Evolutionary conservation across 2,329 filamentous ascomycete species (phyloP).

Genomic region (Xylariales sp.): DNA sequence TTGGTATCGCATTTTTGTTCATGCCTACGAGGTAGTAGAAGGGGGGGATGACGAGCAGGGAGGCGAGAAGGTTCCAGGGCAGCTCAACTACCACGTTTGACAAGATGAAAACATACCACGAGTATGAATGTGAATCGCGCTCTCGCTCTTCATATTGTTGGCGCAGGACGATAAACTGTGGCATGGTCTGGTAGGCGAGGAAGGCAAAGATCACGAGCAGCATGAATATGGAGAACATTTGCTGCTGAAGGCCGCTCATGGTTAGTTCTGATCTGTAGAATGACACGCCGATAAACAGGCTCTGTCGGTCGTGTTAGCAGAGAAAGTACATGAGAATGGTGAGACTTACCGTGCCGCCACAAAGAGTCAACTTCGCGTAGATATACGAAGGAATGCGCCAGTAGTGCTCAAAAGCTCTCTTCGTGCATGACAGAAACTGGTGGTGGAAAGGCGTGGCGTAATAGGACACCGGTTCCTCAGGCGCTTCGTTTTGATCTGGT

Average conservation of each 20-base stretch:
- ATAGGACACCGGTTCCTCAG: background rate
- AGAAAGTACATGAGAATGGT: background rate
- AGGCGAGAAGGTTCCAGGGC: conserved; percentile 76
- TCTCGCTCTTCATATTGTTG: conserved; percentile 81
- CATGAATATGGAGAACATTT: conserved; percentile 84
- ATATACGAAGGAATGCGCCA: conserved; percentile 89
- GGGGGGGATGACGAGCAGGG: conserved; percentile 68
- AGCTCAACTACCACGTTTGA: conserved; percentile 80
- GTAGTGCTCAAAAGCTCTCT: conserved; percentile 87
- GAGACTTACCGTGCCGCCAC: conserved; percentile 40
- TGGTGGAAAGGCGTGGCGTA: background rate
- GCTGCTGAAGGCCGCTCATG: conserved; percentile 76
- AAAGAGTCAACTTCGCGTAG: conserved; percentile 73
- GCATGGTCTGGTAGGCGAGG: conserved; percentile 76
- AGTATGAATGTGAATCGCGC: conserved; percentile 76
- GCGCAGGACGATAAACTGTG: conserved; percentile 77
- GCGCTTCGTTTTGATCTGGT: too few species aligned
- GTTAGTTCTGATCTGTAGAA: conserved; percentile 70
- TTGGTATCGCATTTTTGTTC: conserved; percentile 61
- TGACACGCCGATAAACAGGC: conserved; percentile 78
- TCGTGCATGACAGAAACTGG: background rate
- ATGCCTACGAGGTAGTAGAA: conserved; percentile 87
- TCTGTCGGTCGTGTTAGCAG: conserved; percentile 10
- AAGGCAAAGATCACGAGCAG: conserved; percentile 77
- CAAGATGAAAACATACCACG: conserved; percentile 81